phyloP scores from a whole-genome alignment of 148 eudicot genomes.

The Vaccinium darrowii region DNA sequence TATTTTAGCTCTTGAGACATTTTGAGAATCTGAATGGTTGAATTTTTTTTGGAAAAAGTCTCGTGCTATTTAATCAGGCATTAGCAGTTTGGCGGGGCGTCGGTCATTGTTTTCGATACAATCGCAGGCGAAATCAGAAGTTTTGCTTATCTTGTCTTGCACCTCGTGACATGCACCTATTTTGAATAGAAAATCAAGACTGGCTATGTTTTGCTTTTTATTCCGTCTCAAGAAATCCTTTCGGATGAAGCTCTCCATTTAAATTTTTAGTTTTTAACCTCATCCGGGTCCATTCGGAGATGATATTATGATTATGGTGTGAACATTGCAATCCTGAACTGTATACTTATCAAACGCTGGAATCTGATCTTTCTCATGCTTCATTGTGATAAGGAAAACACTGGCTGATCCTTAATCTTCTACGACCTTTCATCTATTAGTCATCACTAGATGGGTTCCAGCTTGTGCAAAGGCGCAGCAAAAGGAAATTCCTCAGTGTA shows the following conservation, averaged over 20 bases:
- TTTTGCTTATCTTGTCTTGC: background rate
- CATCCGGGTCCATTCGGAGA: background rate
- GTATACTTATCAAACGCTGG: background rate
- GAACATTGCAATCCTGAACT: background rate
- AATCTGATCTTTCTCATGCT: background rate
- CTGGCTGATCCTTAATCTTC: background rate
- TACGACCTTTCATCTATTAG: background rate
- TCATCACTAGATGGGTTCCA: background rate
- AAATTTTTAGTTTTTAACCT: background rate
- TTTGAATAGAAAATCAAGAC: background rate
- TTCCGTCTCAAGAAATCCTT: background rate
- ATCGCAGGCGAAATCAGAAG: background rate
- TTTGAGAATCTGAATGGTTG: background rate
- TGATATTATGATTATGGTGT: background rate
- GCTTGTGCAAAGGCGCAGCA: background rate
- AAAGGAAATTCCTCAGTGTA: background rate
- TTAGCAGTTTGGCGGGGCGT: background rate
- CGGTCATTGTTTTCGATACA: background rate
- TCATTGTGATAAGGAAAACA: background rate
- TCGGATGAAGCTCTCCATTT: background rate
- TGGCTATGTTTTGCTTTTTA: background rate
- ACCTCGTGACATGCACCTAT: background rate
- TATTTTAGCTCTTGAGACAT: background rate
- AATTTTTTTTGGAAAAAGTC: background rate
- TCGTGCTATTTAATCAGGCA: conserved; percentile 2